Conservation (phyloP, 768 basidiomycete species). For the Terana coerulea region DNA sequence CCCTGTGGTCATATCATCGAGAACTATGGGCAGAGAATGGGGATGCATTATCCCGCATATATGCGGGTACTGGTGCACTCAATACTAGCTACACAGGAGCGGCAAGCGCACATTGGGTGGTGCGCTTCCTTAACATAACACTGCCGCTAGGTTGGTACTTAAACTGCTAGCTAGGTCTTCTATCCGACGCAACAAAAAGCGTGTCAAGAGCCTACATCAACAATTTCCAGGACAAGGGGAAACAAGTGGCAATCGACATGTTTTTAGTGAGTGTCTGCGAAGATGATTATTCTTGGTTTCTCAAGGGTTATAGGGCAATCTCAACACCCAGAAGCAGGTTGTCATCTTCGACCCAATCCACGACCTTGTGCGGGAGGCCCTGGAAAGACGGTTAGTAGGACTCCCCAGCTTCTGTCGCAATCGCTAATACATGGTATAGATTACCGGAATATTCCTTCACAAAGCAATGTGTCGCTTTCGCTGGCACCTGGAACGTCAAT, state of each 20-base stretch:
- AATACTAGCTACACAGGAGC: conserved; percentile 95
- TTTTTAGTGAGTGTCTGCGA: conserved; percentile 63
- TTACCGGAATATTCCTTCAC: conserved; percentile 81
- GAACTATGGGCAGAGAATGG: conserved; percentile 98
- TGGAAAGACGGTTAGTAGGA: conserved; percentile 68
- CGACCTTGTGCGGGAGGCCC: conserved; percentile 71
- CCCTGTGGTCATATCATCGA: conserved; percentile 84
- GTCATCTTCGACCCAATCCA: conserved; percentile 93
- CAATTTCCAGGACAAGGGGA: conserved; percentile 94
- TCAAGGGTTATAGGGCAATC: conserved; percentile 68
- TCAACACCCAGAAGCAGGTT: conserved; percentile 83
- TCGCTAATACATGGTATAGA: conserved; percentile 34
- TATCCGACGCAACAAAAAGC: conserved; percentile 96
- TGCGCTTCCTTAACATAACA: conserved; percentile 26
- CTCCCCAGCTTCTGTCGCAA: background rate
- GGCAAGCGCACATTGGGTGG: conserved; percentile 93
- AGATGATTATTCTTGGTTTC: conserved; percentile 1
- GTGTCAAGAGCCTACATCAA: conserved; percentile 96
- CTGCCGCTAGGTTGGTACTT: background rate
- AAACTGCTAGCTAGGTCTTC: conserved; percentile 52
- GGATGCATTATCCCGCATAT: conserved; percentile 88
- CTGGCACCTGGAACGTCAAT: conserved; percentile 96
- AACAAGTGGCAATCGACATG: conserved; percentile 94
- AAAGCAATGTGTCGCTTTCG: conserved; percentile 69
- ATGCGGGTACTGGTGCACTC: conserved; percentile 89